Percentiles rank a stretch among this genome's conserved stretches.
phyloP scores from a whole-genome alignment of 2,329 filamentous ascomycete genomes.

The Fusarium foetens region DNA sequence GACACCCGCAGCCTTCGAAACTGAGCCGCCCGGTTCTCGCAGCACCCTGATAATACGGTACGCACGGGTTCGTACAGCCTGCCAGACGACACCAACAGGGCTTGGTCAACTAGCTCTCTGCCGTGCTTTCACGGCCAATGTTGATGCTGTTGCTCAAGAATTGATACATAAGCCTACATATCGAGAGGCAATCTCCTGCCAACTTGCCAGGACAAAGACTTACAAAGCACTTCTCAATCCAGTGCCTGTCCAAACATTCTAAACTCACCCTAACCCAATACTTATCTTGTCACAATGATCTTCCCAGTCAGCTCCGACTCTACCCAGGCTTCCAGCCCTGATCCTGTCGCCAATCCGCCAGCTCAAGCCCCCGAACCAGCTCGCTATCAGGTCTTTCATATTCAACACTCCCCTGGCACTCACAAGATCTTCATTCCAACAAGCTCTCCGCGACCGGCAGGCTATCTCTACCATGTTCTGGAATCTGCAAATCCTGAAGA shows the following conservation, averaged over 20 bases:
- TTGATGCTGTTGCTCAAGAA: not conserved
- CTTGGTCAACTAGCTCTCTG: not conserved
- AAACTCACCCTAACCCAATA: not conserved
- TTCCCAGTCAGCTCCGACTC: not conserved
- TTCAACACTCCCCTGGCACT: constrained; percentile 25
- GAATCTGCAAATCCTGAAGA: not conserved
- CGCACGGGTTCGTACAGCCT: constrained; percentile 10
- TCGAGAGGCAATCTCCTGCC: not conserved
- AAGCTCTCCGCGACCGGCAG: constrained; percentile 6
- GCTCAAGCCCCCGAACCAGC: not conserved
- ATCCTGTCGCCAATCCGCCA: not conserved
- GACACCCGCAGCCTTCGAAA: constrained; percentile 25
- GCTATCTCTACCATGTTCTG: constrained; percentile 25
- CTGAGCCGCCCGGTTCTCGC: constrained; percentile 1
- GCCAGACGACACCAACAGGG: not conserved
- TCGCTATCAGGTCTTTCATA: constrained; percentile 32
- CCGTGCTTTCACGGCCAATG: not conserved
- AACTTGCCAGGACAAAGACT: not conserved
- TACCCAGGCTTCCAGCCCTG: not conserved
- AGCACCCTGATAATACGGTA: constrained; percentile 9
- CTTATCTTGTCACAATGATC: constrained; percentile 5
- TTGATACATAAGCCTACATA: not conserved
- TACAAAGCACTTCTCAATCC: not conserved
- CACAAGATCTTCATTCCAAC: constrained; percentile 38
- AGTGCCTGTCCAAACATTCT: not conserved